phyloP scores from a whole-genome alignment of 306 rosid species.

The Cucurbita ficifolia region DNA sequence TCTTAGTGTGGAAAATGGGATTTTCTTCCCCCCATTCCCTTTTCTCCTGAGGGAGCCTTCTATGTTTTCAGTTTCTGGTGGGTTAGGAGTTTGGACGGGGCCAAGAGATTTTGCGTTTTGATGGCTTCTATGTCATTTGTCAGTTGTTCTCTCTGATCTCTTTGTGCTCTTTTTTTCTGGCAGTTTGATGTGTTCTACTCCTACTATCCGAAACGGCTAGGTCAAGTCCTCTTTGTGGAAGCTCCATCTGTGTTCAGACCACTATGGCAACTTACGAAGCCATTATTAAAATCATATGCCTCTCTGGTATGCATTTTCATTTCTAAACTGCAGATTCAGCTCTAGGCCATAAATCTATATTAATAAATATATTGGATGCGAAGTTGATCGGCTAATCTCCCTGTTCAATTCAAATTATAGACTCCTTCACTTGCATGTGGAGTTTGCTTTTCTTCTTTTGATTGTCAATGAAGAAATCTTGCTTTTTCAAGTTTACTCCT shows the following conservation, averaged over 20 bases:
- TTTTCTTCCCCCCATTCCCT: background rate
- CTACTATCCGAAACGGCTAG: constrained; percentile 74
- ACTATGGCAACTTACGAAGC: constrained; percentile 69
- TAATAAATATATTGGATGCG: too few species aligned
- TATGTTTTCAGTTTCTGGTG: background rate
- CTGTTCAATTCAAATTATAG: too few species aligned
- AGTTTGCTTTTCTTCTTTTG: too few species aligned
- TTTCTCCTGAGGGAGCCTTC: background rate
- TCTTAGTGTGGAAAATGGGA: background rate
- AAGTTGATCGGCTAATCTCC: too few species aligned
- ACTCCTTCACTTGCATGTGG: too few species aligned
- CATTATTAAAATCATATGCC: constrained; percentile 66
- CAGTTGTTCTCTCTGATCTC: background rate
- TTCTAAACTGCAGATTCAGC: background rate
- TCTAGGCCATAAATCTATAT: too few species aligned
- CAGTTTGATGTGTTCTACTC: constrained; percentile 87
- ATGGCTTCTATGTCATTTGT: background rate
- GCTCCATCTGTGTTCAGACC: constrained; percentile 87
- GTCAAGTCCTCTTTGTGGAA: constrained; percentile 71
- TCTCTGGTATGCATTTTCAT: constrained; percentile 44
- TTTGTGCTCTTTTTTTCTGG: constrained; percentile 9
- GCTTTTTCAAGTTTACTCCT: too few species aligned
- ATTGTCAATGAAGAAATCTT: too few species aligned
- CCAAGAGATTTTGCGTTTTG: background rate
- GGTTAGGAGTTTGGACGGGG: background rate